A percentile compares a stretch with the other conserved stretches of the same genome.
Conservation (phyloP, 805 yeast species). For the Yarrowia bubula region DNA sequence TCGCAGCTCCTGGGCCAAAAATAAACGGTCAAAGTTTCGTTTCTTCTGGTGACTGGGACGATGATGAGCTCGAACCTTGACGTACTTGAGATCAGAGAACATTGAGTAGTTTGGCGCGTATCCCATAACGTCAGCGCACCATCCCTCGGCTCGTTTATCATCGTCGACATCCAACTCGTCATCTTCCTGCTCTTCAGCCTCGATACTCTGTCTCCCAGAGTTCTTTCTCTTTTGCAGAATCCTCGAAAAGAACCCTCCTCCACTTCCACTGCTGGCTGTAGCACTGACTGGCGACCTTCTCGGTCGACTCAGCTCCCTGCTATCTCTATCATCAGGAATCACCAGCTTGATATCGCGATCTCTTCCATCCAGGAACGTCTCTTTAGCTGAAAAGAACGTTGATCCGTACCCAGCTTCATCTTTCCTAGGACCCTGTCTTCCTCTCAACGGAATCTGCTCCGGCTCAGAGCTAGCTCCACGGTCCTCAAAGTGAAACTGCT, state of each 20-base stretch:
- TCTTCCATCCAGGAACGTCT: conserved; percentile 8
- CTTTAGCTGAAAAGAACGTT: conserved; percentile 17
- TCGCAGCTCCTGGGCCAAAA: conserved; percentile 41
- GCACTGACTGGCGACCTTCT: conserved; percentile 2
- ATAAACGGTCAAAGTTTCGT: conserved; percentile 37
- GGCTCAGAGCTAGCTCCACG: conserved; percentile 8
- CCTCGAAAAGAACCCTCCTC: conserved; percentile 23
- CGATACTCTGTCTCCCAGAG: conserved; percentile 10
- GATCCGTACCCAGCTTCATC: not conserved
- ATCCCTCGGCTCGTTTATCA: conserved; percentile 34
- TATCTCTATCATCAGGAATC: not conserved
- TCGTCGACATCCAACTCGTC: conserved; percentile 16
- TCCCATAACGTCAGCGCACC: conserved; percentile 37
- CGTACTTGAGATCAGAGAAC: conserved; percentile 38
- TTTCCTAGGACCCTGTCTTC: not conserved
- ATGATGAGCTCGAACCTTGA: conserved; percentile 39
- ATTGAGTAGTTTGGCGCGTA: conserved; percentile 32
- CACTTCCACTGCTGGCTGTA: not conserved
- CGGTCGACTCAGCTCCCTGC: not conserved
- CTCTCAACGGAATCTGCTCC: conserved; percentile 2
- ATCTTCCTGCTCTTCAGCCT: conserved; percentile 20
- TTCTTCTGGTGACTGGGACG: conserved; percentile 30
- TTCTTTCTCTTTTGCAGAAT: conserved; percentile 17
- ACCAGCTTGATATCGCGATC: conserved; percentile 11
- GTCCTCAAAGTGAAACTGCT: conserved; percentile 14